A percentile compares a stretch with the other conserved stretches of the same genome.
These are phyloP conservation scores for Lepidium africanum DNA, from an alignment of 345 rosid genomes.

Conservation along the genomic window DNA sequence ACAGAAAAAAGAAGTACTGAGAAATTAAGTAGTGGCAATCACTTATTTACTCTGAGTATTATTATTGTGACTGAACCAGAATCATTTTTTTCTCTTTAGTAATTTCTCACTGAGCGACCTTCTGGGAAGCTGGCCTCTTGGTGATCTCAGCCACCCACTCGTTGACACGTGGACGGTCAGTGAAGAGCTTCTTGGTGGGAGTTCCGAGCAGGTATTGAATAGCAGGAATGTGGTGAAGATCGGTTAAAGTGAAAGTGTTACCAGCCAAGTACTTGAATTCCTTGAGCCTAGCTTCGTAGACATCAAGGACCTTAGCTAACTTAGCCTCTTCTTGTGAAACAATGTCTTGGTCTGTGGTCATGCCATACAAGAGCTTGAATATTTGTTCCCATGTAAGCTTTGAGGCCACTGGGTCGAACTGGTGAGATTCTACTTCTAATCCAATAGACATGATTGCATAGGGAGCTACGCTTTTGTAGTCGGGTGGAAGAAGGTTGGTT, in stretches of 20 bases:
- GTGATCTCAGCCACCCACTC: slow-evolving; percentile 55
- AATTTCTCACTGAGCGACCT: slow-evolving; percentile 34
- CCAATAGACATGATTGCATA: slow-evolving; percentile 35
- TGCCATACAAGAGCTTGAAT: slow-evolving; percentile 42
- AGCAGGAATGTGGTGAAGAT: slow-evolving; percentile 67
- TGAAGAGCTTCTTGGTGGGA: slow-evolving; percentile 37
- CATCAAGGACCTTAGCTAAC: slow-evolving; percentile 46
- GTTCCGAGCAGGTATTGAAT: slow-evolving; percentile 35
- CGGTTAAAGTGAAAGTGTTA: slow-evolving; percentile 55
- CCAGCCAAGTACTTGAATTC: slow-evolving; percentile 60
- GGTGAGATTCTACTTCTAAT: slow-evolving; percentile 64
- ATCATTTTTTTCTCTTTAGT: background rate
- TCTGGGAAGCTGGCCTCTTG: slow-evolving; percentile 54
- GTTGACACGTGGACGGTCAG: slow-evolving; percentile 39
- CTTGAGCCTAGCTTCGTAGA: slow-evolving; percentile 53
- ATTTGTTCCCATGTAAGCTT: slow-evolving; percentile 54
- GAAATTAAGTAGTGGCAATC: slow-evolving; percentile 2
- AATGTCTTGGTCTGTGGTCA: slow-evolving; percentile 40
- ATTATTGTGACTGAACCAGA: slow-evolving; percentile 13
- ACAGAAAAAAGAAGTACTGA: background rate
- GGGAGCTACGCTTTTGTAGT: slow-evolving; percentile 19
- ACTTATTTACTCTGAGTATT: slow-evolving; percentile 20
- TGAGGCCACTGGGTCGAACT: slow-evolving; percentile 51
- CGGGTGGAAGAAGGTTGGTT: slow-evolving; percentile 35
- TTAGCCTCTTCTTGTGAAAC: slow-evolving; percentile 50